A percentile compares a stretch with the other conserved stretches of the same genome.
These are phyloP conservation scores for Graphiopsis chlorocephala DNA, from an alignment of 2,329 filamentous ascomycete species.

Conservation along the genomic window DNA sequence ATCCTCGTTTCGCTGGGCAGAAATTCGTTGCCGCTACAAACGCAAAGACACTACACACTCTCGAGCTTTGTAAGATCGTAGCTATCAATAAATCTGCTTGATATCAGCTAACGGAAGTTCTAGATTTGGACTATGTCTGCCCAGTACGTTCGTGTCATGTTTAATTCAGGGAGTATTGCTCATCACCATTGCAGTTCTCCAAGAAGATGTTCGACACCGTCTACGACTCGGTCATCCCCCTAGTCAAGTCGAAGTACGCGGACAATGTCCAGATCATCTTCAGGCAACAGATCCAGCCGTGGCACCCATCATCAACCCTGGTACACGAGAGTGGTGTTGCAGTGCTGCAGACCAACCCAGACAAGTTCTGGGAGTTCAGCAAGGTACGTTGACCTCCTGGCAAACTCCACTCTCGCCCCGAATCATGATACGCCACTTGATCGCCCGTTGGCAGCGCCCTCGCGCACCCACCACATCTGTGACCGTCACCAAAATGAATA, in stretches of 20 bases:
- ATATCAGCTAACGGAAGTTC: not conserved
- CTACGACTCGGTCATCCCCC: slow-evolving; percentile 62
- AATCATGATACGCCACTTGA: not conserved
- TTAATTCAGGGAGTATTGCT: not conserved
- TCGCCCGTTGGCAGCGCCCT: not conserved
- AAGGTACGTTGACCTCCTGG: slow-evolving; percentile 30
- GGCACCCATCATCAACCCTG: slow-evolving; percentile 68
- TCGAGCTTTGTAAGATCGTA: slow-evolving; percentile 50
- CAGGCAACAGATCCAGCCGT: slow-evolving; percentile 84
- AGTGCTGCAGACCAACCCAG: slow-evolving; percentile 67
- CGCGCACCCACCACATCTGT: not conserved
- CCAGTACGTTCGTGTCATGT: slow-evolving; percentile 50
- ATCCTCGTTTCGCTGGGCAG: slow-evolving; percentile 73
- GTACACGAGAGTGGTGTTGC: slow-evolving; percentile 81
- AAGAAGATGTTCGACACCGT: slow-evolving; percentile 76
- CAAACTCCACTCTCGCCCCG: not conserved
- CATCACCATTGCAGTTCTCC: slow-evolving; percentile 48
- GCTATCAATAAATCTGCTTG: not conserved
- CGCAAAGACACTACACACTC: slow-evolving; percentile 48
- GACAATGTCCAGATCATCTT: slow-evolving; percentile 72
- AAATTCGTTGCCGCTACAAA: slow-evolving; percentile 54
- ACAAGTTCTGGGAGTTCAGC: slow-evolving; percentile 78
- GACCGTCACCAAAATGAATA: not conserved
- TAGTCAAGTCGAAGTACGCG: slow-evolving; percentile 60
- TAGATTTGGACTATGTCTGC: slow-evolving; percentile 86